phyloP scores from a whole-genome alignment of 345 rosid genomes.

The Sapria himalayana region DNA sequence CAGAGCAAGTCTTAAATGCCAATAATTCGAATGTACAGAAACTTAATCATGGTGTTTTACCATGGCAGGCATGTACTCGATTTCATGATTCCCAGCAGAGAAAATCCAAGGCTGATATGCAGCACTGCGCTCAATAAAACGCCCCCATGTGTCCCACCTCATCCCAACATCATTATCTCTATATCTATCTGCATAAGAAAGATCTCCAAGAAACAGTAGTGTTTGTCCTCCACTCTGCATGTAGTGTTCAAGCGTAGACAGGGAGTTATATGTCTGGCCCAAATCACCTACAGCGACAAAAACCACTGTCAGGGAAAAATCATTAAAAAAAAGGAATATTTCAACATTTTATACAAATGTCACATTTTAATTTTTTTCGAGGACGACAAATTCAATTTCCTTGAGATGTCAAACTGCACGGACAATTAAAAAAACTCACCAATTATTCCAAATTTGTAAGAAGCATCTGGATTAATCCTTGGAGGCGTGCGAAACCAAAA shows the following conservation, averaged over 20 bases:
- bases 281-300: slow-evolving; percentile 46
- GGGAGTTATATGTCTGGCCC: slow-evolving; percentile 90
- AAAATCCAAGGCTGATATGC: slow-evolving; percentile 96
- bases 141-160: slow-evolving; percentile 93
- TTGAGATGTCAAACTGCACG: neutral
- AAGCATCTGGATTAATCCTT: slow-evolving; percentile 40
- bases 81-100: slow-evolving; percentile 88
- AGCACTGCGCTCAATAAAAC: slow-evolving; percentile 60
- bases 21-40: no score
- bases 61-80: slow-evolving; percentile 87
- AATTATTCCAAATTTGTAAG: slow-evolving; percentile 83
- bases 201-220: slow-evolving; percentile 81
- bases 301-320: neutral
- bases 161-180: slow-evolving; percentile 50
- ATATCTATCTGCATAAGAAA: slow-evolving; percentile 88
- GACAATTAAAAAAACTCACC: slow-evolving; percentile 26
- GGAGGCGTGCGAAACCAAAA: slow-evolving; percentile 93
- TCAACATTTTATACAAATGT: no score
- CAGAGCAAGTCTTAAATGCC: no score
- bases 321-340: neutral
- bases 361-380: neutral
- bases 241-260: slow-evolving; percentile 73
- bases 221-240: slow-evolving; percentile 69
- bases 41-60: no score
- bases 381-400: no score